Evolutionary conservation across 2,329 filamentous ascomycete species (phyloP), one percentile per base, ranked within the genome.

Genomic region (Rutstroemia sp.): DNA sequence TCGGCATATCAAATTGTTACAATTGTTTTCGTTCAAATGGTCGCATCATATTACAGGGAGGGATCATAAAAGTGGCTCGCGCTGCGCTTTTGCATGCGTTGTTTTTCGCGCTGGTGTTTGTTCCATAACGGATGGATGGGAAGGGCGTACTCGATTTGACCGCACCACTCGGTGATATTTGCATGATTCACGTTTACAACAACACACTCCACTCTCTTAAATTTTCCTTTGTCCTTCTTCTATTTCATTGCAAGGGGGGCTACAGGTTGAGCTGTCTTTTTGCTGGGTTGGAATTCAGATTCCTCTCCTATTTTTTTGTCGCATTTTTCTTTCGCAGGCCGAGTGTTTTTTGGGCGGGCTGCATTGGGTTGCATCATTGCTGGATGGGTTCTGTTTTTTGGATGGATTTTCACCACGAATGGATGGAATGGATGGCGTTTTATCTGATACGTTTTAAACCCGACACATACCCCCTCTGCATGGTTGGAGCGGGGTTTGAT

Each of bases 21-120:
- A 46, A 19, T 45, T 34, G 37, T 49, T 55, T 55, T 21, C 39
- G 27, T 53, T 39, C 25, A 21, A 47, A 58, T 38, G 25, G 50
- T 56, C 58, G 61, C 56, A 66, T 61, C 59, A 66, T 61, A 68
- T 62, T 62, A 62, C 56, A 67, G 63, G 62, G 57, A 62, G 58
- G 62, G 63, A 59, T 63, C 54, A 64, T 60, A 68, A 68, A 69
- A 68, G 66, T 66, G 62, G 66, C 66, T 68, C 65, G 59, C 66
- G 65, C 67, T 67, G 61, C 66, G 62, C 61, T 61, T 50, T 55
- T 55, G 52, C 52, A 38, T 37, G 46, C 52, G 30, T 48, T 48
- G 48, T 41, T 41, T 14, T 41, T 41, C 38, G 38, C n/a, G 12
- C 21, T 46, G 39, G 18, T 42, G 39, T n/a, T 42, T 5, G 7